Evolutionary conservation across 768 basidiomycete species (phyloP).

Genomic region (Pisolithus sp.): DNA sequence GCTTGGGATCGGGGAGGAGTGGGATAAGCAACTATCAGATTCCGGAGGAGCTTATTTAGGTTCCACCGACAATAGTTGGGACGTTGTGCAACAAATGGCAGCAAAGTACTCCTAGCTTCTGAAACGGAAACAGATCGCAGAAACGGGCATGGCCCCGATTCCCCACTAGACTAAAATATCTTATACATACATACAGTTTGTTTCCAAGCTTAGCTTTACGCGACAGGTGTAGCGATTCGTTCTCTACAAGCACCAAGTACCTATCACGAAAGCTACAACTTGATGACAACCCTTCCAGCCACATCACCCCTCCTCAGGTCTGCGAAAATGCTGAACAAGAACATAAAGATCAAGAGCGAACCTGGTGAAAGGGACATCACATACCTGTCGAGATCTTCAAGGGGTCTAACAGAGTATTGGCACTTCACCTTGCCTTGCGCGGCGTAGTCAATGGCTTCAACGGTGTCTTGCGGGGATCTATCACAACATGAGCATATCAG

Average conservation of each 20-base stretch:
- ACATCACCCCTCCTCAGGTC: conserved; percentile 15
- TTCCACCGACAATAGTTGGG: conserved; percentile 16
- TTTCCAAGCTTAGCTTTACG: no score
- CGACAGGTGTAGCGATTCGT: no score
- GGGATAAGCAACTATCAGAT: conserved; percentile 21
- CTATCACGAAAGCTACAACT: conserved; percentile 8
- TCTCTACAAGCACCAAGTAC: no score
- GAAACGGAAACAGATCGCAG: no score
- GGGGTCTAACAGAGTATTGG: conserved; percentile 15
- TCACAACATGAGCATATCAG: neutral
- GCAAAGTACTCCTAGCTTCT: conserved; percentile 6
- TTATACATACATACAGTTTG: no score
- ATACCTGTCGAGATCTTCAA: conserved; percentile 26
- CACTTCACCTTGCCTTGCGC: conserved; percentile 36
- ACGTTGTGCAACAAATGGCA: conserved; percentile 11
- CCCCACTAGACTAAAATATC: no score
- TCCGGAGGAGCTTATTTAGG: conserved; percentile 6
- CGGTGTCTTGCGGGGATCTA: conserved; percentile 39
- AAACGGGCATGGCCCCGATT: no score
- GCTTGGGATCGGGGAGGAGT: conserved; percentile 29
- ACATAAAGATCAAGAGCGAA: neutral
- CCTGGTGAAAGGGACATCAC: neutral
- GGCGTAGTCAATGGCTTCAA: conserved; percentile 41
- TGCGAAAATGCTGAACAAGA: conserved; percentile 12
- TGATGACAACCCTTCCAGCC: conserved; percentile 15